Conservation (phyloP, 164 flowering plant species). For the Houttuynia cordata region DNA sequence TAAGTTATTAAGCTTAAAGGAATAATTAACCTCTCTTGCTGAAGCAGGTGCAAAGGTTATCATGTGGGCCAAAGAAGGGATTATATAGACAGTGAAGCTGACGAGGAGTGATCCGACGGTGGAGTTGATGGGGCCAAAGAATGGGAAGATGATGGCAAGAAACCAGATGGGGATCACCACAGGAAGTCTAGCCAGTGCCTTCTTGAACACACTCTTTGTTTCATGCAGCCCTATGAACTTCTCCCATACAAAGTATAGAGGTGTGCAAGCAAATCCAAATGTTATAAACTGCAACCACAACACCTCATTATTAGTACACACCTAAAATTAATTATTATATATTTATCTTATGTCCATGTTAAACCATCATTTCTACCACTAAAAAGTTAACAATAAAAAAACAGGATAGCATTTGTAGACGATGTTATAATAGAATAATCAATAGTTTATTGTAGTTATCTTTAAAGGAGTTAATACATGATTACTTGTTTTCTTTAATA, state of each 20-base stretch:
- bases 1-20: not conserved
- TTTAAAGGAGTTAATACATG: no score
- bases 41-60: constrained; percentile 20
- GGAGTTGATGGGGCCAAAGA: constrained; percentile 28
- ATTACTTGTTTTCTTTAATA: no score
- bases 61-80: constrained; percentile 23
- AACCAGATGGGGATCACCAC: constrained; percentile 57
- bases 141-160: constrained; percentile 24
- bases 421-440: no score
- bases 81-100: constrained; percentile 27
- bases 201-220: constrained; percentile 42
- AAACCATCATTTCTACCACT: no score
- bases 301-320: not conserved
- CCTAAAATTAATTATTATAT: no score
- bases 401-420: no score
- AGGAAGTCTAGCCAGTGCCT: constrained; percentile 53
- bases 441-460: no score
- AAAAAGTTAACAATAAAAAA: no score
- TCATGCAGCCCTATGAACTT: constrained; percentile 63
- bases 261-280: constrained; percentile 80
- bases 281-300: constrained; percentile 46
- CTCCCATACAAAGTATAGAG: constrained; percentile 81
- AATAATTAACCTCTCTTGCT: constrained; percentile 19
- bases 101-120: constrained; percentile 25
- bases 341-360: no score